Evolutionary conservation across 257 asterid genomes (phyloP), one percentile per base, ranked within the genome.

Genomic region (Catharanthus roseus): DNA sequence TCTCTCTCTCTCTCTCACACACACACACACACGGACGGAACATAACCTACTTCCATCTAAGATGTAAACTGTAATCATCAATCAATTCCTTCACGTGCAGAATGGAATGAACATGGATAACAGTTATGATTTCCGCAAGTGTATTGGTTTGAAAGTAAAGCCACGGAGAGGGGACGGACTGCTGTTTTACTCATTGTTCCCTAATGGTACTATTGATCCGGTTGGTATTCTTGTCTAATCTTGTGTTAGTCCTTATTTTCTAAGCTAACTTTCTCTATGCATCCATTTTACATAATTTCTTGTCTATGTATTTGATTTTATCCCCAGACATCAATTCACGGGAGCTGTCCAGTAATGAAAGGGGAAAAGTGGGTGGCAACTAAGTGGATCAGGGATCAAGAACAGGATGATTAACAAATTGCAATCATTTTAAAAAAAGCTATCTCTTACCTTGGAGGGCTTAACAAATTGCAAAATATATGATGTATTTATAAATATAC

Each of bases 331-430:
- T 91, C 99, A 66, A 89, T 88, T 51, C 97, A 91, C 72, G 99
- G 99, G 79, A 95, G 99, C 84, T 95, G 99, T 75, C 89, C 97
- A 7, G 99, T 91, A 50, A 81, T 82, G 82, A 79, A 71, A 84
- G 97, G 99, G 62, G 85, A 89, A 83, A 95, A 91, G 83, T 95
- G 99, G 99, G 99, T 95, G 24, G 99, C 97, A 38, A 95, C 97
- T 12, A 95, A 95, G 80, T 95, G 99, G 99, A 86, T 91, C 75
- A 89, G 97, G 65, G 62, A 76, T 65, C 68, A 29, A 49, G 29
- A 6, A 70, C 72, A 76, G 47, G 75, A 54, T 15, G 75, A 70
- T 60, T 75, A 70, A 28, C 62, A 53, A 29, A 24, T 15, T 3
- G 4, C 10, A 41, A 28, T 16, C 6, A 8, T 29, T 41, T 38